A percentile compares a stretch with the other conserved stretches of the same genome.
These are phyloP conservation scores for Umbelopsis isabellina DNA, from an alignment of 192 early-diverging fungal species.

Conservation along the genomic window DNA sequence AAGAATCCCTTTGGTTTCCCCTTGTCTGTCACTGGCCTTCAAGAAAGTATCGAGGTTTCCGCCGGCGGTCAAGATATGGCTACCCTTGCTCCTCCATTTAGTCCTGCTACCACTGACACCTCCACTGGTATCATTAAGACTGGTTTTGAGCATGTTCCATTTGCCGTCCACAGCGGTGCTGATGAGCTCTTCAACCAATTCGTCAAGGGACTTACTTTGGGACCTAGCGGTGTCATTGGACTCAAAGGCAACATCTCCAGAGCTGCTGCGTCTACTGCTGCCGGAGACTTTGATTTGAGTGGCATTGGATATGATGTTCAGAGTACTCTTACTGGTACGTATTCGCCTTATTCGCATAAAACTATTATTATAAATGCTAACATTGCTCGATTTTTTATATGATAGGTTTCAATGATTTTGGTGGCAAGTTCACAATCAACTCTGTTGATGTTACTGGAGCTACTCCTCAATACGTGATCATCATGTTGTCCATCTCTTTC, in stretches of 20 bases:
- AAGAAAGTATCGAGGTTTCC: constrained; percentile 48
- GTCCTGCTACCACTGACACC: constrained; percentile 26
- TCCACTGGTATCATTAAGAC: constrained; percentile 26
- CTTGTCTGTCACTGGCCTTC: constrained; percentile 42
- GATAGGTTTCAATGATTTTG: constrained; percentile 34
- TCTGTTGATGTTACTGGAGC: constrained; percentile 29
- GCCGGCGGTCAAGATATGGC: constrained; percentile 30
- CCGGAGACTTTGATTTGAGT: constrained; percentile 44
- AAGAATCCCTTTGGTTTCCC: constrained; percentile 48
- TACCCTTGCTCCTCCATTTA: constrained; percentile 31
- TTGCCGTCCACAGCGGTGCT: constrained; percentile 28
- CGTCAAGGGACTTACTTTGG: constrained; percentile 31
- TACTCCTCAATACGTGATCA: constrained; percentile 46
- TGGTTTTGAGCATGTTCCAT: constrained; percentile 37
- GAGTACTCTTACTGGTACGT: constrained; percentile 34
- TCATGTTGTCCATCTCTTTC: constrained; percentile 44
- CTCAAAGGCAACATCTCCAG: constrained; percentile 33
- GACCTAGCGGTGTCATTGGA: constrained; percentile 20
- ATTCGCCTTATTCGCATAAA: not conserved
- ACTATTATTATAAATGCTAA: not conserved
- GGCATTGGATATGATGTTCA: constrained; percentile 45
- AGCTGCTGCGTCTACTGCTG: constrained; percentile 32
- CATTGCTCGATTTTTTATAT: not conserved
- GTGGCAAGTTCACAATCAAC: constrained; percentile 27
- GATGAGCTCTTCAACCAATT: constrained; percentile 35